Evolutionary conservation across 495 filamentous ascomycete genomes (phyloP).

Genomic region (Xeromyces bisporus): DNA sequence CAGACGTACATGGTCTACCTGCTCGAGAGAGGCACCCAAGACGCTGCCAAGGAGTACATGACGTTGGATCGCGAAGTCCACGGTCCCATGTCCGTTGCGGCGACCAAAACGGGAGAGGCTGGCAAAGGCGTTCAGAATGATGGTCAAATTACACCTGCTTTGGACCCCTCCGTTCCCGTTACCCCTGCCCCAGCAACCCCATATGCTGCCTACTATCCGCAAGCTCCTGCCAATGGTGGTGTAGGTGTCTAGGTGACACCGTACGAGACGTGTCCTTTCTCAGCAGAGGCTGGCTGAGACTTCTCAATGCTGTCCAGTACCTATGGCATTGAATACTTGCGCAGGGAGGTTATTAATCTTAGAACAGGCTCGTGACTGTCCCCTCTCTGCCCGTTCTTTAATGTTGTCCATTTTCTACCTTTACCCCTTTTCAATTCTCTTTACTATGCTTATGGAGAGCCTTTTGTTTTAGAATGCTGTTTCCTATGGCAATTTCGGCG

Average conservation of each 20-base stretch:
- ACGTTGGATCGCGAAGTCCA: slow-evolving; percentile 71
- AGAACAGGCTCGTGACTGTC: too few species aligned
- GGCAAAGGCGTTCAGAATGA: slow-evolving; percentile 6
- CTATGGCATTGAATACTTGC: too few species aligned
- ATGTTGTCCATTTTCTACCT: neutral
- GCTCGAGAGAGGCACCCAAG: slow-evolving; percentile 65
- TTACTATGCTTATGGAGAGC: too few species aligned
- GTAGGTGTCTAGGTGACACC: slow-evolving; percentile 4
- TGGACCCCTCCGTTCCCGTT: slow-evolving; percentile 6
- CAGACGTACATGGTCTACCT: slow-evolving; percentile 72
- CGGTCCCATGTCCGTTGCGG: slow-evolving; percentile 35
- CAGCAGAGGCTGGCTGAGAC: slow-evolving; percentile 2
- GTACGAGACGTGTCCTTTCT: neutral
- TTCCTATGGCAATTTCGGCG: neutral
- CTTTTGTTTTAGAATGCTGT: too few species aligned
- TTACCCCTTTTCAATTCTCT: too few species aligned
- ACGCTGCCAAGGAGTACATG: slow-evolving; percentile 75
- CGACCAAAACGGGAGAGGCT: slow-evolving; percentile 17
- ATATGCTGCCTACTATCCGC: slow-evolving; percentile 22
- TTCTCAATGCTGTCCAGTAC: too few species aligned
- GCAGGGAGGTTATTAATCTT: too few species aligned
- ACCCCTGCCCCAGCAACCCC: slow-evolving; percentile 6
- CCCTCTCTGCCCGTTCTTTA: neutral
- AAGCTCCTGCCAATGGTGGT: slow-evolving; percentile 19
- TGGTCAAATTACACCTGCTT: slow-evolving; percentile 2